These are phyloP conservation scores for Tuber aestivum DNA, from an alignment of 495 filamentous ascomycete genomes.

Conservation along the genomic window DNA sequence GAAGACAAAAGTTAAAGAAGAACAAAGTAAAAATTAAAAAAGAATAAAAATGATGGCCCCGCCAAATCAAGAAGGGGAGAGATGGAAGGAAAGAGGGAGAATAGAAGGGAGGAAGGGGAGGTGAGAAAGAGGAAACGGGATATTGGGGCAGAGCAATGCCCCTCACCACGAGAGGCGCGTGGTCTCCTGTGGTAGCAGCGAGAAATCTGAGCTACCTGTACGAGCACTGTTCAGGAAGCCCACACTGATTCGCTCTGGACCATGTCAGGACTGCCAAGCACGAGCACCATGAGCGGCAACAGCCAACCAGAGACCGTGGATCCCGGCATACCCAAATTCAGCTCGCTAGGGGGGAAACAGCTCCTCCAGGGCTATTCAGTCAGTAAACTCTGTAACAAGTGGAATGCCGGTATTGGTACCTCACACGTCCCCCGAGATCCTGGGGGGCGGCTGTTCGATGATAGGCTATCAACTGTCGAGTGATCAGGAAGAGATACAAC, in stretches of 20 bases:
- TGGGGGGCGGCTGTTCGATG: not conserved
- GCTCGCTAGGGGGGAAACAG: not conserved
- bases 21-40: not conserved
- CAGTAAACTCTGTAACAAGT: not conserved
- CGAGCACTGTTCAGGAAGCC: not conserved
- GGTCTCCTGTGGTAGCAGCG: not conserved
- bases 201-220: not conserved
- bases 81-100: not conserved
- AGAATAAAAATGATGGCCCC: not conserved
- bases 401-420: not conserved
- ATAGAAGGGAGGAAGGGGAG: slow-evolving; percentile 22
- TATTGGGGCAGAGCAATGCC: not conserved
- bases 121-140: slow-evolving; percentile 19
- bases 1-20: not conserved
- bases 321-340: not conserved
- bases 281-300: not conserved
- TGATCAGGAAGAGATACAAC: not conserved
- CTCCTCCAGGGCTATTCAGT: not conserved
- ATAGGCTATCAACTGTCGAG: not conserved
- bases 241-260: not conserved
- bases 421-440: not conserved
- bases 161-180: not conserved
- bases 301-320: not conserved
- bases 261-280: not conserved
- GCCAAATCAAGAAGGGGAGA: slow-evolving; percentile 17